Evolutionary conservation across 1,139 yeast genomes (phyloP).

Genomic region (Yamadazyma friedrichii): DNA sequence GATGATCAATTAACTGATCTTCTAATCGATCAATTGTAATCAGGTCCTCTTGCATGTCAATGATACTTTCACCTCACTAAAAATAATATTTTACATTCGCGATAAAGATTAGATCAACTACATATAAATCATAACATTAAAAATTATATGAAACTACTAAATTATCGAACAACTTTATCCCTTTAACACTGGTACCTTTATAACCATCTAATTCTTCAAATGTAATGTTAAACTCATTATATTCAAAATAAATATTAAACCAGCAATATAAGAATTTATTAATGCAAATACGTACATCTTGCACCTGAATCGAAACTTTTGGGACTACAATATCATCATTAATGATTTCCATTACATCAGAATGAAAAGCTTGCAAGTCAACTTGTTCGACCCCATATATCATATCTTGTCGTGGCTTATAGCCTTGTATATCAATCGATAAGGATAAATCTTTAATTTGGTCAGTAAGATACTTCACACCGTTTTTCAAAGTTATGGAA

Average conservation of each 20-base stretch:
- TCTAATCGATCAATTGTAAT: conserved; percentile 46
- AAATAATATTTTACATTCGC: background rate
- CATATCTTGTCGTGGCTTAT: background rate
- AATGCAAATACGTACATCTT: conserved; percentile 7
- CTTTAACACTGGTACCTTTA: conserved; percentile 55
- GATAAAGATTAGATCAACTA: background rate
- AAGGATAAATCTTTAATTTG: background rate
- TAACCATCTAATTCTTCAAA: conserved; percentile 75
- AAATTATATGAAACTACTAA: conserved; percentile 2
- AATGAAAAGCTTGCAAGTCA: background rate
- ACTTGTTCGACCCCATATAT: background rate
- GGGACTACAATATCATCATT: background rate
- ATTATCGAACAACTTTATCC: conserved; percentile 50
- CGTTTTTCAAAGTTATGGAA: background rate
- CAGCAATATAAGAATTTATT: conserved; percentile 22
- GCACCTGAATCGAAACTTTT: background rate
- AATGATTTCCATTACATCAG: background rate
- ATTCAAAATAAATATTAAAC: conserved; percentile 26
- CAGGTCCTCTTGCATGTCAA: conserved; percentile 33
- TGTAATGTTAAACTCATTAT: background rate
- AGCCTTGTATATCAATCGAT: conserved; percentile 4
- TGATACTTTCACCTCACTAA: too few species aligned
- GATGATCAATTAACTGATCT: conserved; percentile 48
- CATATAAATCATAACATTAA: background rate
- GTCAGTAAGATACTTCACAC: background rate